These are phyloP conservation scores for Trametes cinnabarina DNA, from an alignment of 768 basidiomycete genomes.

Conservation along the genomic window DNA sequence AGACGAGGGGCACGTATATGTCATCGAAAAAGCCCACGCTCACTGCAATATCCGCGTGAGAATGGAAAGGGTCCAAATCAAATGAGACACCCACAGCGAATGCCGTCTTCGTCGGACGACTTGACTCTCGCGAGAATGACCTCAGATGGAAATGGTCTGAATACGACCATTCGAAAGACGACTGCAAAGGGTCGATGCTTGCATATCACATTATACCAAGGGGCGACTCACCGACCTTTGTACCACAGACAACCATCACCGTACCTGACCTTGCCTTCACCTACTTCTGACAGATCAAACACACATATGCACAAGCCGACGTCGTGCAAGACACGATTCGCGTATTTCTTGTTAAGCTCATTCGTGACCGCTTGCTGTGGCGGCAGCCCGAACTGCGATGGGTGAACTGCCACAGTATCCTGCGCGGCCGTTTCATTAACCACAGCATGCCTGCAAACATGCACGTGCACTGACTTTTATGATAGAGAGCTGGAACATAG, in stretches of 20 bases:
- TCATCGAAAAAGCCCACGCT: slow-evolving; percentile 93
- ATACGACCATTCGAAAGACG: slow-evolving; percentile 85
- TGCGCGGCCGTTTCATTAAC: slow-evolving; percentile 30
- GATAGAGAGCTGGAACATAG: slow-evolving; percentile 38
- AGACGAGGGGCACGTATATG: slow-evolving; percentile 75
- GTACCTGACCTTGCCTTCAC: slow-evolving; percentile 91
- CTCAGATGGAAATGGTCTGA: slow-evolving; percentile 88
- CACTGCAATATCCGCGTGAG: slow-evolving; percentile 44
- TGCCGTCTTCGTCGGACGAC: slow-evolving; percentile 80
- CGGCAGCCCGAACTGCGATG: slow-evolving; percentile 78
- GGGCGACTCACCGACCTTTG: slow-evolving; percentile 55
- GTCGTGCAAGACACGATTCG: slow-evolving; percentile 86
- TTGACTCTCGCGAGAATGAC: slow-evolving; percentile 88
- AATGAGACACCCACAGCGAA: slow-evolving; percentile 59
- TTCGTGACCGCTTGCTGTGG: slow-evolving; percentile 76
- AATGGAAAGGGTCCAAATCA: background rate
- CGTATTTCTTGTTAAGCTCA: slow-evolving; percentile 93
- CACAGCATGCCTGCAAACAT: background rate
- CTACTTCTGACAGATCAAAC: slow-evolving; percentile 81
- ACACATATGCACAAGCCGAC: slow-evolving; percentile 89
- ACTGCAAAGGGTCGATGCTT: slow-evolving; percentile 43
- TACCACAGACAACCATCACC: slow-evolving; percentile 96
- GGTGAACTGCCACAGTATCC: slow-evolving; percentile 91
- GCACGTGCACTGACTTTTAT: slow-evolving; percentile 28
- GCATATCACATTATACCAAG: background rate